Evolutionary conservation across 2,329 filamentous ascomycete genomes (phyloP).

Genomic region (Aspergillus caelatus): DNA sequence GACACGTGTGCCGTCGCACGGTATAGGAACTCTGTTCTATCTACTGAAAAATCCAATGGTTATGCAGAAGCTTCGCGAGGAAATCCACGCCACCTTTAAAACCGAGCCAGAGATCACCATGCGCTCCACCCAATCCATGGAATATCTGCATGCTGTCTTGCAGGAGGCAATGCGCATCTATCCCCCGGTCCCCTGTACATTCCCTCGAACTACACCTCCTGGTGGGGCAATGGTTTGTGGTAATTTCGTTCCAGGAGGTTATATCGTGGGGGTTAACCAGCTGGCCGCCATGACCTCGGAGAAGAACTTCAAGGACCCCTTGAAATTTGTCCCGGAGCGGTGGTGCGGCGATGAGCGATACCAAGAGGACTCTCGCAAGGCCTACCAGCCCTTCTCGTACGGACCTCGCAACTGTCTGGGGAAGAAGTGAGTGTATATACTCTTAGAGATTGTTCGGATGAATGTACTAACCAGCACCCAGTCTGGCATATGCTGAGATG

Average conservation of each 20-base stretch:
- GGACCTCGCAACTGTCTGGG: constrained; percentile 10
- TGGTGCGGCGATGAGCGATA: too few relatives aligned
- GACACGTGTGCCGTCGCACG: background rate
- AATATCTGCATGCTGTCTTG: background rate
- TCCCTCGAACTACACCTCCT: background rate
- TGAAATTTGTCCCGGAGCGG: too few relatives aligned
- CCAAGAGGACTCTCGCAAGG: too few relatives aligned
- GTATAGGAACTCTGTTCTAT: too few relatives aligned
- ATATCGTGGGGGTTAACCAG: background rate
- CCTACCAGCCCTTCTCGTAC: too few relatives aligned
- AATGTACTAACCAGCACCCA: too few relatives aligned
- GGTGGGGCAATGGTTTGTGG: background rate
- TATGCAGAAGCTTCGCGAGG: background rate
- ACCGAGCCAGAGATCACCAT: background rate
- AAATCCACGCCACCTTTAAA: background rate
- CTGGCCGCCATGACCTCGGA: too few relatives aligned
- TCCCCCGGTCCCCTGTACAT: background rate
- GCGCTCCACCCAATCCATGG: background rate
- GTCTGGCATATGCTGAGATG: too few relatives aligned
- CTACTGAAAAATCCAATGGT: too few relatives aligned
- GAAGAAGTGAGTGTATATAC: constrained; percentile 3
- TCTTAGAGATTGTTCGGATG: too few relatives aligned
- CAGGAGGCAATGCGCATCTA: background rate
- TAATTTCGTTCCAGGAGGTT: background rate
- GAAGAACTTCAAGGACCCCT: too few relatives aligned